Evolutionary conservation across 169 alveolate genomes (phyloP).

Genomic region (Amoebophrya sp.): DNA sequence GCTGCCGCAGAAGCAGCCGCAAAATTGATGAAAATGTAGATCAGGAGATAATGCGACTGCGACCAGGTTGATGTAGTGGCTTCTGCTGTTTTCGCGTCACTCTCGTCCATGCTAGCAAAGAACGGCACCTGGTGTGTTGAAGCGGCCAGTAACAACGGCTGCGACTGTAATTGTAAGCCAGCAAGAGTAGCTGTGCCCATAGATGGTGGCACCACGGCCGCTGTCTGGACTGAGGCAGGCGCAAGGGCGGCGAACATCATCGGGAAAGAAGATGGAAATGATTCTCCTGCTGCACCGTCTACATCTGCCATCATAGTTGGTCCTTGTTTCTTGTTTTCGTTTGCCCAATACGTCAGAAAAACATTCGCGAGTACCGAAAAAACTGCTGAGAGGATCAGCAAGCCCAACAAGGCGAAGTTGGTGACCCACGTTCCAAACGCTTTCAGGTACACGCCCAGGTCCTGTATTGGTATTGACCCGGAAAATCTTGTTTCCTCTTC

Average conservation of each 20-base stretch:
- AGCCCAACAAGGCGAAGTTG: not conserved
- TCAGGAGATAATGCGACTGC: constrained; percentile 31
- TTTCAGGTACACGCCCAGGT: not conserved
- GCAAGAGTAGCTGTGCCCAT: no score
- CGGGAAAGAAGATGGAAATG: no score
- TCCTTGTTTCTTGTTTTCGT: not conserved
- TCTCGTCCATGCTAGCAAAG: not conserved
- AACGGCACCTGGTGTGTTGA: not conserved
- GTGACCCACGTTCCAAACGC: not conserved
- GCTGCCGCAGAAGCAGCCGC: constrained; percentile 19
- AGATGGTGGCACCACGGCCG: not conserved
- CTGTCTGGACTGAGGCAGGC: constrained; percentile 32
- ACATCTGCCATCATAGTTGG: not conserved
- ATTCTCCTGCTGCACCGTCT: not conserved
- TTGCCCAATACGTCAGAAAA: not conserved
- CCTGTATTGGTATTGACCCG: not conserved
- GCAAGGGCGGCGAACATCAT: no score
- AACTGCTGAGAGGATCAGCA: not conserved
- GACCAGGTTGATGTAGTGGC: not conserved
- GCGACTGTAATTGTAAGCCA: not conserved
- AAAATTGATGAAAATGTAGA: constrained; percentile 34
- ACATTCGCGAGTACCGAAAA: not conserved
- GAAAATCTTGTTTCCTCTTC: not conserved
- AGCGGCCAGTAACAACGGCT: not conserved
- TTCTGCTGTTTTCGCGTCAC: not conserved